These are phyloP conservation scores for Trichoderma simmonsii DNA, from an alignment of 2,329 filamentous ascomycete species.

Conservation along the genomic window DNA sequence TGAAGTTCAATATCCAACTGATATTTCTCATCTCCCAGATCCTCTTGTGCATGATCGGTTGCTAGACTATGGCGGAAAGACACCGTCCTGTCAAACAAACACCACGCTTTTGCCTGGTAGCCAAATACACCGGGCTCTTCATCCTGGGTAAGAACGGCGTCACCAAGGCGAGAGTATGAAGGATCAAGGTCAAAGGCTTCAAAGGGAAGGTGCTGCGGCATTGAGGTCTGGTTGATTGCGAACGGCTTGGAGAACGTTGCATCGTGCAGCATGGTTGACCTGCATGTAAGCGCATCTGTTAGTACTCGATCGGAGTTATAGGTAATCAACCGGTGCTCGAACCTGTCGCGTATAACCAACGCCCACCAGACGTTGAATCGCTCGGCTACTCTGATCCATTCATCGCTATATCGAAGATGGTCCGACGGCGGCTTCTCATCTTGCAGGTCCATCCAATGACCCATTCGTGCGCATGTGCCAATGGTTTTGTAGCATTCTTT, in stretches of 20 bases:
- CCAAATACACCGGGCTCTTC: not conserved
- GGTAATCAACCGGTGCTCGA: not conserved
- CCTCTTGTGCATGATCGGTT: not conserved
- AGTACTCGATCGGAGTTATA: not conserved
- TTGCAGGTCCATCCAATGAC: slow-evolving; percentile 4
- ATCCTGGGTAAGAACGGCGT: not conserved
- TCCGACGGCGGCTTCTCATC: not conserved
- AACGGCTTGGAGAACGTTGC: not conserved
- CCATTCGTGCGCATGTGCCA: slow-evolving; percentile 1
- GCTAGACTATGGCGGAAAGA: not conserved
- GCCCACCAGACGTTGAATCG: slow-evolving; percentile 16
- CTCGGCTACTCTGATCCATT: slow-evolving; percentile 1
- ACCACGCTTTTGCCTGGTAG: slow-evolving; percentile 9
- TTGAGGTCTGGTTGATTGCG: not conserved
- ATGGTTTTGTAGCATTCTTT: slow-evolving; percentile 13
- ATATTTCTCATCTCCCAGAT: not conserved
- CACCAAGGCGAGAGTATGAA: not conserved
- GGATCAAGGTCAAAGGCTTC: slow-evolving; percentile 7
- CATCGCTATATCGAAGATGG: not conserved
- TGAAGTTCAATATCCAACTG: not conserved
- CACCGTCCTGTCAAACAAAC: not conserved
- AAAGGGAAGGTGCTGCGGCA: slow-evolving; percentile 5
- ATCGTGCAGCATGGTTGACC: not conserved
- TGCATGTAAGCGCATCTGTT: not conserved
- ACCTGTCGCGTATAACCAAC: slow-evolving; percentile 15